Conservation (phyloP, 2,329 filamentous ascomycete genomes). For the Stenocarpella maydis region DNA sequence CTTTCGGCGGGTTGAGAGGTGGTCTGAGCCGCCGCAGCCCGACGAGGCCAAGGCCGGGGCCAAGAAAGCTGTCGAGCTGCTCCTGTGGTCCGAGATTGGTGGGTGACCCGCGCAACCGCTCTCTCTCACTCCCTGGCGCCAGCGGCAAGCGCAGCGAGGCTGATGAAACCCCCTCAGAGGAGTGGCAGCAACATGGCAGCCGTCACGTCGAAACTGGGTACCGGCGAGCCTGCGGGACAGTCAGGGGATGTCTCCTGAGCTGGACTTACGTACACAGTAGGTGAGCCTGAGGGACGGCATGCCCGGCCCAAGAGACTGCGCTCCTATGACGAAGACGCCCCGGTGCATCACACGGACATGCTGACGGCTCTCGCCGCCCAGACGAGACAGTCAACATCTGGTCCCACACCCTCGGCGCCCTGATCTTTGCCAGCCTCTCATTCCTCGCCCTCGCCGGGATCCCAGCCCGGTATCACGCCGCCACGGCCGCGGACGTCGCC, state of each 20-base stretch:
- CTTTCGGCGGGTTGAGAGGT: constrained; percentile 13
- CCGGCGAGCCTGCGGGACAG: constrained; percentile 40
- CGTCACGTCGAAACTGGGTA: constrained; percentile 48
- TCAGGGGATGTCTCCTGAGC: constrained; percentile 39
- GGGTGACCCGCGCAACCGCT: background rate
- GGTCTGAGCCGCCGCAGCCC: background rate
- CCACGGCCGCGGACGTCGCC: constrained; percentile 48
- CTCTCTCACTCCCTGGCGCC: background rate
- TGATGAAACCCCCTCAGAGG: constrained; percentile 17
- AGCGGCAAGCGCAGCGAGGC: background rate
- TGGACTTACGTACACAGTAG: constrained; percentile 41
- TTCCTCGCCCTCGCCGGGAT: constrained; percentile 48
- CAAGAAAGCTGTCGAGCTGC: constrained; percentile 5
- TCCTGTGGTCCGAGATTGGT: constrained; percentile 24
- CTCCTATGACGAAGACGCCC: no score
- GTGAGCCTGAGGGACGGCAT: background rate
- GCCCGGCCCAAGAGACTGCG: no score
- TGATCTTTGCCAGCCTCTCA: constrained; percentile 50
- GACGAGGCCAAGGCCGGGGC: background rate
- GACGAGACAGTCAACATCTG: constrained; percentile 53
- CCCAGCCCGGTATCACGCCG: constrained; percentile 46
- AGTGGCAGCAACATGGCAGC: constrained; percentile 43
- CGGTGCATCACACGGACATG: background rate
- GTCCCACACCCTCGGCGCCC: constrained; percentile 53
- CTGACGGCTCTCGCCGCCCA: background rate